These are phyloP conservation scores for Stentor coeruleus DNA, from an alignment of 73 alveolate species.

Conservation along the genomic window DNA sequence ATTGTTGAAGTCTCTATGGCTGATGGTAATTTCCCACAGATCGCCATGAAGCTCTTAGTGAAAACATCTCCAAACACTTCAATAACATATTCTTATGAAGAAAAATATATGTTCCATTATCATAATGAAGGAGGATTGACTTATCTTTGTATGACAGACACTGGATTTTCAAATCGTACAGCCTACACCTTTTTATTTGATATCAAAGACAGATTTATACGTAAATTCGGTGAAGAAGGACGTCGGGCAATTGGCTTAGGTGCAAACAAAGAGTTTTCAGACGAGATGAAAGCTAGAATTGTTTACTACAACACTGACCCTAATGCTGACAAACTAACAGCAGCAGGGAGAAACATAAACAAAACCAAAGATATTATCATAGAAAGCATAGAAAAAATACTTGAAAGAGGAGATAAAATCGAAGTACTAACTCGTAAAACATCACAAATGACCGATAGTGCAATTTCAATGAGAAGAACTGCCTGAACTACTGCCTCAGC, in stretches of 20 bases:
- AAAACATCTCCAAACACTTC: constrained; percentile 14
- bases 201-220: constrained; percentile 24
- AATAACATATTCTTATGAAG: constrained; percentile 27
- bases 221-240: constrained; percentile 24
- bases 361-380: constrained; percentile 41
- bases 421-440: constrained; percentile 38
- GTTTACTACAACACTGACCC: constrained; percentile 41
- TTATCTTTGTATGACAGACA: constrained; percentile 50
- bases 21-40: constrained; percentile 29
- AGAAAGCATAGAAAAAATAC: constrained; percentile 42
- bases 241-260: constrained; percentile 15
- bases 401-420: constrained; percentile 50
- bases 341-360: constrained; percentile 19
- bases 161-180: constrained; percentile 38
- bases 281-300: constrained; percentile 25
- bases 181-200: constrained; percentile 49
- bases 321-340: constrained; percentile 33
- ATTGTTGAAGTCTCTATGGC: constrained; percentile 16
- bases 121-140: constrained; percentile 50
- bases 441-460: constrained; percentile 30
- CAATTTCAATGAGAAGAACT: constrained; percentile 24
- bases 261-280: constrained; percentile 14
- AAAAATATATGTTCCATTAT: constrained; percentile 34
- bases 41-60: neutral
- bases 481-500: too few relatives aligned